These are phyloP conservation scores for Rhododendron ferrugineum DNA, from an alignment of 148 eudicot genomes.

Conservation along the genomic window DNA sequence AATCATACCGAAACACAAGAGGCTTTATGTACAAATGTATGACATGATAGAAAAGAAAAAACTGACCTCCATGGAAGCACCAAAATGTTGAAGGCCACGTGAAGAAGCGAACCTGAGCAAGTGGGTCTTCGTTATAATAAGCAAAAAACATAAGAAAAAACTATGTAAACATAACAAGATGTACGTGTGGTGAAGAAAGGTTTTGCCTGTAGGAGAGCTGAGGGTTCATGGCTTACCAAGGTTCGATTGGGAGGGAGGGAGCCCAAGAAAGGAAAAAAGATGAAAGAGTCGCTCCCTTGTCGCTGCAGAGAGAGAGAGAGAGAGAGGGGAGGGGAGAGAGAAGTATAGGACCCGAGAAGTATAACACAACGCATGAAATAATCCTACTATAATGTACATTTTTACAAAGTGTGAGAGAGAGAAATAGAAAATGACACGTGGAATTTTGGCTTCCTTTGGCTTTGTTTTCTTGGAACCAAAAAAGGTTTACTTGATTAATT, in stretches of 20 bases:
- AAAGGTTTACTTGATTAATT: no score
- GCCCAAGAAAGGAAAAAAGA: conserved; percentile 2
- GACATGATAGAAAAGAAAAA: neutral
- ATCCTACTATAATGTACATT: no score
- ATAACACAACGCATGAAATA: neutral
- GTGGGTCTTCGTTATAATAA: conserved; percentile 22
- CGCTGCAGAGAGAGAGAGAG: conserved; percentile 12
- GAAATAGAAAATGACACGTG: neutral
- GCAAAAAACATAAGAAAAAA: neutral
- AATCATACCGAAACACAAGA: neutral
- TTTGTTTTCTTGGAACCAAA: no score
- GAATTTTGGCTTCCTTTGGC: neutral
- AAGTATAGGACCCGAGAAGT: neutral
- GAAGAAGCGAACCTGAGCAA: conserved; percentile 14
- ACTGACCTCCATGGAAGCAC: conserved; percentile 13
- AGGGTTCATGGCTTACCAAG: conserved; percentile 7
- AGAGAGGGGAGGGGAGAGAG: neutral
- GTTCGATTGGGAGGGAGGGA: conserved; percentile 5
- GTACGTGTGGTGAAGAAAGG: neutral
- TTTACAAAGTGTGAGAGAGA: neutral
- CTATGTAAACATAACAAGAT: neutral
- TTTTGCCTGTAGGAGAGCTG: neutral
- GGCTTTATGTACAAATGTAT: neutral
- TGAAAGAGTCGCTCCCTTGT: conserved; percentile 8
- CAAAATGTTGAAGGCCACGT: conserved; percentile 3